phyloP scores from a whole-genome alignment of 2,329 filamentous ascomycete genomes.

The Fusarium verrucosum region DNA sequence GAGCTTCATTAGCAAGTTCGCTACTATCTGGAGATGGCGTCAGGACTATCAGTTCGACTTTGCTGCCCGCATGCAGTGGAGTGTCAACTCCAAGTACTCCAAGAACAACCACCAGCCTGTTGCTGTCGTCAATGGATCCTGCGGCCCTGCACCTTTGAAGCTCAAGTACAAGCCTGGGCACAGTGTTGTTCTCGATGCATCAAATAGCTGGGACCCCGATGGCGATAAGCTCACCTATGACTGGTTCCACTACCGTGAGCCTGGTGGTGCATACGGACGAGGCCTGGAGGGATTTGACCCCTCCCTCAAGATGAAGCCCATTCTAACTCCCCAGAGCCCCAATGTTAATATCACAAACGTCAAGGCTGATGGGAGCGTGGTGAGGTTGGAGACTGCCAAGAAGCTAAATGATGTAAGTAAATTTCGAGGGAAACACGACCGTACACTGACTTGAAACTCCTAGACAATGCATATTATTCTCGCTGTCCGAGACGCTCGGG shows the following conservation, averaged over 20 bases:
- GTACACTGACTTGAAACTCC: rapidly evolving
- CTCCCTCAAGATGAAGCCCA: not conserved
- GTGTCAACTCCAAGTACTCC: not conserved
- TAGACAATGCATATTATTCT: constrained; percentile 21
- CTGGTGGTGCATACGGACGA: not conserved
- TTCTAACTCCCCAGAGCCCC: not conserved
- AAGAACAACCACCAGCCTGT: constrained; percentile 6
- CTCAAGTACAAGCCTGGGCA: constrained; percentile 1
- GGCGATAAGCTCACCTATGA: not conserved
- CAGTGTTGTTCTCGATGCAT: not conserved
- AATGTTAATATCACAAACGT: constrained; percentile 13
- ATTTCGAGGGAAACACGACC: rapidly evolving
- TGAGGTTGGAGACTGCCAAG: not conserved
- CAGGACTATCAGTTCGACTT: constrained; percentile 22
- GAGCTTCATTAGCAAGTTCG: constrained; percentile 14
- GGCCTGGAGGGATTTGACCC: constrained; percentile 9
- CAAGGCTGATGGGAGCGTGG: not conserved
- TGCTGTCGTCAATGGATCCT: not conserved
- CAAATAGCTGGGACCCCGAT: constrained; percentile 5
- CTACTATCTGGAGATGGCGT: constrained; percentile 20
- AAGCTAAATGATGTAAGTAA: constrained; percentile 7
- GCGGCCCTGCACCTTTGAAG: not conserved
- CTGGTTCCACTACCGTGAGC: constrained; percentile 10
- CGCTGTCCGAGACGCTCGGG: not conserved
- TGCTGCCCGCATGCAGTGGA: constrained; percentile 23